These are phyloP conservation scores for Scutellaria baicalensis DNA, from an alignment of 257 asterid genomes.

Conservation along the genomic window DNA sequence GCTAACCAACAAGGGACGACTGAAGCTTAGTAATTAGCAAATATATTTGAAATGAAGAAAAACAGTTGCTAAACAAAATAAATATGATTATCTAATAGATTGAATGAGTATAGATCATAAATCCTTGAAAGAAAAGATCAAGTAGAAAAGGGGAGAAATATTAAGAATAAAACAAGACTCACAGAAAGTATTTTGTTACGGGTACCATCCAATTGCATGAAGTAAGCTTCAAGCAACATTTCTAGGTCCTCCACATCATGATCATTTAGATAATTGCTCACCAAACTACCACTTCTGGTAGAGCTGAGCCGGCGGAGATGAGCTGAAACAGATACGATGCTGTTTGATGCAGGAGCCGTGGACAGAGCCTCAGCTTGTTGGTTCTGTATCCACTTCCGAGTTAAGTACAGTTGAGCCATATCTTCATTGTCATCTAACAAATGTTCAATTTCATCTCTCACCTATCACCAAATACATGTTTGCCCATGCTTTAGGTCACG, in stretches of 20 bases:
- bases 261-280: conserved; percentile 57
- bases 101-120: background rate
- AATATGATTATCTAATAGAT: background rate
- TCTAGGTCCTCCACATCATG: conserved; percentile 93
- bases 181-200: conserved; percentile 97
- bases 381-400: conserved; percentile 78
- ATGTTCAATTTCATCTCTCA: conserved; percentile 98
- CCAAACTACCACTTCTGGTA: conserved; percentile 64
- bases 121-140: background rate
- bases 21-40: too few relatives aligned
- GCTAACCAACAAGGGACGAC: too few relatives aligned
- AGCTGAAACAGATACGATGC: conserved; percentile 37
- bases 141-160: background rate
- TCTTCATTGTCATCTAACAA: conserved; percentile 95
- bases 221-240: conserved; percentile 98
- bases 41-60: background rate
- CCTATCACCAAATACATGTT: conserved; percentile 39
- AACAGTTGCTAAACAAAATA: background rate
- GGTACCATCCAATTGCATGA: conserved; percentile 94
- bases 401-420: conserved; percentile 84
- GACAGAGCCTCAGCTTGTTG: conserved; percentile 65
- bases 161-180: conserved; percentile 22
- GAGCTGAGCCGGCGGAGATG: conserved; percentile 68
- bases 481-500: background rate
- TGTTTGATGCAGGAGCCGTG: conserved; percentile 43